Conservation (phyloP, 441 rosid species). For the Metrosideros polymorpha region DNA sequence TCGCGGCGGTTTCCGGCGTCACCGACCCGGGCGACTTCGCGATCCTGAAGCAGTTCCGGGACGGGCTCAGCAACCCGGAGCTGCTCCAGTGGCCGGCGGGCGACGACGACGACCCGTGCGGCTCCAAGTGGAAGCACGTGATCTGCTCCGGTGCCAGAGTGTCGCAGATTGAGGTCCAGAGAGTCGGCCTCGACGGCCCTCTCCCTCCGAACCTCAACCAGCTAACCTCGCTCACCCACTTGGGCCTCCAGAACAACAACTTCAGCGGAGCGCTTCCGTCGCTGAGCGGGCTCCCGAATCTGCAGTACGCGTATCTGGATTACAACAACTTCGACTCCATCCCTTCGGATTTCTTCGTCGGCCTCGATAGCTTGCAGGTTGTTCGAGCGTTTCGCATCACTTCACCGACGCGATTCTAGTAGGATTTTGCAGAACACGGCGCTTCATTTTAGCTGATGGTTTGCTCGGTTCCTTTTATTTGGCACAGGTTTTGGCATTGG, state of each 20-base stretch:
- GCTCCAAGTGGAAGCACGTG: slow-evolving; percentile 48
- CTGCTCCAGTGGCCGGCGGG: slow-evolving; percentile 52
- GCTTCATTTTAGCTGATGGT: not conserved
- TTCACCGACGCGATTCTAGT: not conserved
- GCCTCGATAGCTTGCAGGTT: slow-evolving; percentile 33
- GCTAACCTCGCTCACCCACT: slow-evolving; percentile 32
- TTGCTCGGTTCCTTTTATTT: not conserved
- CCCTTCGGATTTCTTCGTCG: slow-evolving; percentile 49
- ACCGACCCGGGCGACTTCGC: slow-evolving; percentile 48
- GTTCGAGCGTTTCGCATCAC: not conserved
- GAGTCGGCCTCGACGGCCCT: slow-evolving; percentile 43
- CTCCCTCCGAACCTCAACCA: slow-evolving; percentile 52
- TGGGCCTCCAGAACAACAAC: slow-evolving; percentile 53
- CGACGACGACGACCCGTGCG: slow-evolving; percentile 56
- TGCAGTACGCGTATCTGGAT: slow-evolving; percentile 43
- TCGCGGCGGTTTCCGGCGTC: slow-evolving; percentile 17
- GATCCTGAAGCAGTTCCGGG: slow-evolving; percentile 40
- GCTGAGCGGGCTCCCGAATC: slow-evolving; percentile 36
- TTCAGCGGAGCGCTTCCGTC: slow-evolving; percentile 54
- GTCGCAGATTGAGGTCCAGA: slow-evolving; percentile 56
- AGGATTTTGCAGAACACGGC: not conserved
- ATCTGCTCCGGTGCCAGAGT: slow-evolving; percentile 36
- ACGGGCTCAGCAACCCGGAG: slow-evolving; percentile 57
- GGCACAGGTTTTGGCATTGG: slow-evolving; percentile 42
- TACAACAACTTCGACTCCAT: slow-evolving; percentile 48